phyloP scores from a whole-genome alignment of 768 basidiomycete species.

The Coprinellus aureogranulatus region DNA sequence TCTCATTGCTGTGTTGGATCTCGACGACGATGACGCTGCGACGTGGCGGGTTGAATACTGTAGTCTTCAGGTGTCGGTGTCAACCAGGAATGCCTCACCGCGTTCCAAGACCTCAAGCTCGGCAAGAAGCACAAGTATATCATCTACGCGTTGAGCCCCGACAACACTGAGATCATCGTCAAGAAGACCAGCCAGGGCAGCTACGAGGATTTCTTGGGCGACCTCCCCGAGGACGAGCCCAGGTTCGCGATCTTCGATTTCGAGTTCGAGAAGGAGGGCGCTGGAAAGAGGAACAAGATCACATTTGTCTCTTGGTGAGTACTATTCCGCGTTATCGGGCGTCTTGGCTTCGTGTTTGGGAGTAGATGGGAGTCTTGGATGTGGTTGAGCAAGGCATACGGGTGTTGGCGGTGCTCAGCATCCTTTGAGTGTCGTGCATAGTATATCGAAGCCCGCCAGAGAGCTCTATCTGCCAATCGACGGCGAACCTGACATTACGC shows the following conservation, averaged over 20 bases:
- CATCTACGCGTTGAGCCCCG: conserved; percentile 65
- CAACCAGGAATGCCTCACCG: conserved; percentile 52
- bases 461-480: no score
- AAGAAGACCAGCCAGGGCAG: conserved; percentile 54
- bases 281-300: conserved; percentile 83
- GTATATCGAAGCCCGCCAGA: no score
- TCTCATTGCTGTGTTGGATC: not conserved
- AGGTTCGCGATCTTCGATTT: conserved; percentile 95
- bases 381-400: no score
- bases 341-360: not conserved
- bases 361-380: not conserved
- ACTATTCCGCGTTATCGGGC: conserved; percentile 9
- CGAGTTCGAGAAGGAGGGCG: conserved; percentile 71
- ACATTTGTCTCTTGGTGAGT: conserved; percentile 83
- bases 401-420: no score
- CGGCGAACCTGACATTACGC: no score
- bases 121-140: conserved; percentile 80
- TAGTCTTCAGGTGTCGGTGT: conserved; percentile 69
- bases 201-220: conserved; percentile 73
- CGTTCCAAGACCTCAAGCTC: conserved; percentile 71
- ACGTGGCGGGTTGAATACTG: not conserved
- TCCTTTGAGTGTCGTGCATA: no score
- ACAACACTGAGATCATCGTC: conserved; percentile 72
- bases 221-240: conserved; percentile 73
- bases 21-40: not conserved